Evolutionary conservation across 768 basidiomycete genomes (phyloP).

Genomic region (Russula olivacea): DNA sequence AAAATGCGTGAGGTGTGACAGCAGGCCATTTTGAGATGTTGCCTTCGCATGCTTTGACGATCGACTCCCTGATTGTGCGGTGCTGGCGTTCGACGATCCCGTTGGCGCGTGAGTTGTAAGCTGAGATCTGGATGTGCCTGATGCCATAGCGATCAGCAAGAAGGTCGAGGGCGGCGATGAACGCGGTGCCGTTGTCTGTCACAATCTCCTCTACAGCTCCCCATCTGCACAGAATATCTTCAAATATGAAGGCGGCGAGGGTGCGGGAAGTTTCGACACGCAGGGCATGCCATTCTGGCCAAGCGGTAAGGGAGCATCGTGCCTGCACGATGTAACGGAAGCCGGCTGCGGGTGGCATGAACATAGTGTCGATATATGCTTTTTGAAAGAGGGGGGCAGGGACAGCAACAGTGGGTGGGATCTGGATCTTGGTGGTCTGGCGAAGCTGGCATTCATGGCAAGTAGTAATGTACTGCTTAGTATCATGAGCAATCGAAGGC

Average conservation of each 20-base stretch:
- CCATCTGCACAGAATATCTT: neutral
- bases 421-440: no score
- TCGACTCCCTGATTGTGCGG: slow-evolving; percentile 27
- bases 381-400: neutral
- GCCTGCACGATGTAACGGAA: neutral
- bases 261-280: neutral
- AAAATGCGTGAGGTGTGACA: slow-evolving; percentile 23
- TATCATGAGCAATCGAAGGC: no score
- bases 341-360: neutral
- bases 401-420: no score
- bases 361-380: neutral
- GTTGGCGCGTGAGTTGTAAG: neutral
- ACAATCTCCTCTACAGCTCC: neutral
- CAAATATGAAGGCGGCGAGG: neutral
- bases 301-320: neutral
- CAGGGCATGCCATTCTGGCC: neutral
- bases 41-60: slow-evolving; percentile 27
- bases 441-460: no score
- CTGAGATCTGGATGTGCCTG: neutral
- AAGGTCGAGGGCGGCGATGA: neutral
- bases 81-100: neutral
- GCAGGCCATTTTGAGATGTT: slow-evolving; percentile 3
- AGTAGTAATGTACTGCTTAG: no score
- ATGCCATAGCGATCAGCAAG: neutral
- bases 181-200: neutral